These are phyloP conservation scores for Isoetes engelmannii DNA, from an alignment of 83 land plant genomes.

Conservation along the genomic window DNA sequence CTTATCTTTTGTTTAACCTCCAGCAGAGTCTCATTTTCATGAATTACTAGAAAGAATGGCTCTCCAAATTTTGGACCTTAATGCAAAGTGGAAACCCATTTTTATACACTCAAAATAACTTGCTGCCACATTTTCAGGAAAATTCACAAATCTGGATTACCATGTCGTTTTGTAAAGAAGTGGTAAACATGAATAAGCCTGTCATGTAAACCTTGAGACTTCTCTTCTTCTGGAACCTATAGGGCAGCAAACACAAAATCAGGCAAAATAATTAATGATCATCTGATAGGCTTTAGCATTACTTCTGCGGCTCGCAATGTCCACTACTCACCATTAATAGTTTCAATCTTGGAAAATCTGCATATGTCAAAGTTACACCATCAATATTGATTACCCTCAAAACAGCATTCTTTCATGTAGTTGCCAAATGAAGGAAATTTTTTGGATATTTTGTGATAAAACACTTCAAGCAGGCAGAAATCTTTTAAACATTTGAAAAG, in stretches of 20 bases:
- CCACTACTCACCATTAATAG: constrained; percentile 83
- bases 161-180: constrained; percentile 81
- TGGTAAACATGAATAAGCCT: constrained; percentile 92
- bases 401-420: no score
- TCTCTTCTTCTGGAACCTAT: constrained; percentile 98
- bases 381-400: no score
- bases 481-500: no score
- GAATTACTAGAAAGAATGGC: constrained; percentile 36
- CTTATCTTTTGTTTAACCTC: constrained; percentile 29
- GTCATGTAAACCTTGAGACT: constrained; percentile 76
- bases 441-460: no score
- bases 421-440: background rate
- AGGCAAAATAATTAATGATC: constrained; percentile 7
- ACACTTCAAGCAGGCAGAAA: no score
- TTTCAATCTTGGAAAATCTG: constrained; percentile 94
- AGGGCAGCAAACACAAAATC: background rate
- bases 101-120: background rate
- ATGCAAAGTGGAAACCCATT: background rate
- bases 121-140: background rate
- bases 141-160: constrained; percentile 26
- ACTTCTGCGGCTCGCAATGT: constrained; percentile 94
- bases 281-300: constrained; percentile 1
- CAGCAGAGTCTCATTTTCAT: constrained; percentile 34
- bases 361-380: background rate
- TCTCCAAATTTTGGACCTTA: constrained; percentile 60